These are phyloP conservation scores for Monilinia polystroma DNA, from an alignment of 2,329 filamentous ascomycete species.

Conservation along the genomic window DNA sequence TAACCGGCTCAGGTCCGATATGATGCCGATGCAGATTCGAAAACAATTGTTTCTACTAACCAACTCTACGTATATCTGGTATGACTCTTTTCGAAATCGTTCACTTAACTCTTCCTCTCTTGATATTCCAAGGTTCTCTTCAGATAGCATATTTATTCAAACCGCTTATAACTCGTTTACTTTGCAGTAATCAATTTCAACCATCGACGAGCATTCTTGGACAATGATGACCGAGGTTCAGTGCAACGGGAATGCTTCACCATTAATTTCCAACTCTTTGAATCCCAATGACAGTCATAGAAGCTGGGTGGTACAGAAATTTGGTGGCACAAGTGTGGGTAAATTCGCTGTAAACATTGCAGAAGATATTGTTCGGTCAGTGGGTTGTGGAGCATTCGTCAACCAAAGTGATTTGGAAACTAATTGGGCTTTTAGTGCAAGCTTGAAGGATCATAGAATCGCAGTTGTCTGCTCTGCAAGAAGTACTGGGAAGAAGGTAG, in stretches of 20 bases:
- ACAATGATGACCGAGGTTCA: conserved; percentile 31
- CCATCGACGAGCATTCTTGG: conserved; percentile 14
- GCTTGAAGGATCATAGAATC: conserved; percentile 68
- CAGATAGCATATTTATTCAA: conserved; percentile 7
- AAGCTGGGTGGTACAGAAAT: conserved; percentile 88
- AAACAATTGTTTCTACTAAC: conserved; percentile 18
- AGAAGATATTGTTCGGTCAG: conserved; percentile 66
- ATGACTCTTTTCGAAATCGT: conserved; percentile 19
- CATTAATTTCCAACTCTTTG: conserved; percentile 23
- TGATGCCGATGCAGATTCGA: conserved; percentile 18
- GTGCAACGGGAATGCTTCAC: conserved; percentile 28
- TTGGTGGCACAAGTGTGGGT: conserved; percentile 91
- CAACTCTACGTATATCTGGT: conserved; percentile 1
- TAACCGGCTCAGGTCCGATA: conserved; percentile 18
- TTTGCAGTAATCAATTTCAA: conserved; percentile 14
- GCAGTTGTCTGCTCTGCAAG: conserved; percentile 94
- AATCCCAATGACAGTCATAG: conserved; percentile 39
- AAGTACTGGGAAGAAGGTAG: conserved; percentile 89
- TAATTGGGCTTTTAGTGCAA: conserved; percentile 47
- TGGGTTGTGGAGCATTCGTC: conserved; percentile 15
- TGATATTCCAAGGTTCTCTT: not conserved
- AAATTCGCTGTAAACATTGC: conserved; percentile 83
- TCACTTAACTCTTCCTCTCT: not conserved
- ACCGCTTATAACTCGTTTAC: conserved; percentile 25
- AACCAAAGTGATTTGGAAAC: conserved; percentile 8